These are phyloP conservation scores for Leishmania lainsoni DNA, from an alignment of 208 protist genomes.

Conservation along the genomic window DNA sequence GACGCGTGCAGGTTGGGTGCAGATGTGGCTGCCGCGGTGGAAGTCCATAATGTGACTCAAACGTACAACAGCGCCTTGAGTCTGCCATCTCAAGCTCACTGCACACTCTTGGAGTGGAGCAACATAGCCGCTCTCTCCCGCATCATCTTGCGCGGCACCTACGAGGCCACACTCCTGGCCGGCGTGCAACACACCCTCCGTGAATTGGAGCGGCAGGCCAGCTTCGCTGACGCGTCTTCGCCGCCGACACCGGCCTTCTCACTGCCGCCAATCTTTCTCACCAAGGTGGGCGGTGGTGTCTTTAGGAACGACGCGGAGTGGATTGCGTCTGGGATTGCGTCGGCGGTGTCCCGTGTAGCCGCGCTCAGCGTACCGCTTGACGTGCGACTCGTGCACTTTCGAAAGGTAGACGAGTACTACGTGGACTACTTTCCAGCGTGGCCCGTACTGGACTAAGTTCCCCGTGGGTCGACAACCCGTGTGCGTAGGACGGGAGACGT, in stretches of 20 bases:
- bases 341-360: conserved; percentile 16
- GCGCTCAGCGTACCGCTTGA: conserved; percentile 41
- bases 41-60: conserved; percentile 42
- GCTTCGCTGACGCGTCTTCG: background rate
- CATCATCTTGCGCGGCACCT: conserved; percentile 42
- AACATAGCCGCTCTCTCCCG: conserved; percentile 29
- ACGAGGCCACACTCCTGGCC: conserved; percentile 57
- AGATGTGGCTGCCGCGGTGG: background rate
- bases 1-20: background rate
- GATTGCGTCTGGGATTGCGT: conserved; percentile 37
- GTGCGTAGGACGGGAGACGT: background rate
- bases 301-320: conserved; percentile 45
- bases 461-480: background rate
- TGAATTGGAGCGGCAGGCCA: conserved; percentile 12
- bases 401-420: conserved; percentile 33
- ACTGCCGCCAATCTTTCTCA: conserved; percentile 46
- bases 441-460: conserved; percentile 5
- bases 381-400: conserved; percentile 45
- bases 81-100: background rate
- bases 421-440: conserved; percentile 13
- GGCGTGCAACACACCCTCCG: conserved; percentile 49
- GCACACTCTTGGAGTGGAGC: background rate
- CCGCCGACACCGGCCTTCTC: background rate
- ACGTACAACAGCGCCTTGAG: conserved; percentile 59
- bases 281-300: conserved; percentile 58